Evolutionary conservation across 345 rosid genomes (phyloP), one percentile per base, ranked within the genome.

Genomic region (Citrus hindsii): DNA sequence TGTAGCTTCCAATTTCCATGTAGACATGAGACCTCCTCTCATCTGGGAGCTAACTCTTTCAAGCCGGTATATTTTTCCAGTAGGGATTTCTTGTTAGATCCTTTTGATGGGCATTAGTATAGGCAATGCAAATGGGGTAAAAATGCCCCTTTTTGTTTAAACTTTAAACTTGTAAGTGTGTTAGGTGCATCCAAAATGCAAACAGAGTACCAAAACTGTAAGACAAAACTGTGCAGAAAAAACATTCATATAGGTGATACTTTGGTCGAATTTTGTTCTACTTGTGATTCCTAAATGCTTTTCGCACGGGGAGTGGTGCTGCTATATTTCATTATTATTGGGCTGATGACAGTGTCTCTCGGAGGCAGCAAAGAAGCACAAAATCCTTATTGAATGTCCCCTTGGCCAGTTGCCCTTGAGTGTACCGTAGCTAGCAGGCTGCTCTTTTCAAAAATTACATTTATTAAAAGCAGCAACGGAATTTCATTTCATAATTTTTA

Each of bases 81-180:
- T 37, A 24, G 53, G 76, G 66, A 30, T 37, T 35, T 19, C n/a
- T 32, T 61, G 40, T 12, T 46, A 46, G 68, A 85, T 64, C 79
- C 32, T 77, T 62, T 73, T 61, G 53, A 51, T 14, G 63, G 77
- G 61, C 75, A 46, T n/a, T 84, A 80, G 82, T 19, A 8, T 74
- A 77, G 80, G 73, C 51, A 7, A 35, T 4, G 24, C 10, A 16
- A 55, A 77, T 42, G 48, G 48, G 38, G 71, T 25, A 67, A 9
- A 38, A 35, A 32, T 38, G 25, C 53, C 38, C 33, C 14, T 60
- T 64, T 67, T 25, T 75, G 38, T 22, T 51, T 48, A 1, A 48
- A 48, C 19, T 22, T 16, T 48, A 4, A 1, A 48, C 19, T 67
- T 67, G 12, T 35, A 48, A 53, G 24, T 33, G 55, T 77, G n/a